phyloP scores from a whole-genome alignment of 148 eudicot genomes.

The Fagopyrum homotropicum region DNA sequence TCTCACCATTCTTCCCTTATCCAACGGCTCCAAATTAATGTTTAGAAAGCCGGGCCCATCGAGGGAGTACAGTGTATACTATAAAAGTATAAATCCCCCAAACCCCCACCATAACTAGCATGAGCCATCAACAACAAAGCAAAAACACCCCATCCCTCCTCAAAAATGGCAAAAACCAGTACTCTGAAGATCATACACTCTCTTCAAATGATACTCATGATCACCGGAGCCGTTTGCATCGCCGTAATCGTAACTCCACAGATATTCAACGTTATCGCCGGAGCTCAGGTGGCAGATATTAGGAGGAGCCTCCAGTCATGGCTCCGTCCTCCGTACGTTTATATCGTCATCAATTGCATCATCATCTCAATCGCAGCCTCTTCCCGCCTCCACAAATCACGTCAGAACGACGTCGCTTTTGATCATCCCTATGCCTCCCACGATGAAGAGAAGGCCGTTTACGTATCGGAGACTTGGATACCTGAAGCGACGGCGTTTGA shows the following conservation, averaged over 20 bases:
- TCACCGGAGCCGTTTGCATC: background rate
- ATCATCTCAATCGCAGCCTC: constrained; percentile 70
- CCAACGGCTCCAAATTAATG: background rate
- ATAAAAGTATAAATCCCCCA: background rate
- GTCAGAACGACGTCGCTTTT: background rate
- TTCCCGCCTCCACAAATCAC: constrained; percentile 34
- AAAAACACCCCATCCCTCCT: too few species aligned
- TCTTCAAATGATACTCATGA: constrained; percentile 6
- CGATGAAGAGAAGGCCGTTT: background rate
- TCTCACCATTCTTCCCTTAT: background rate
- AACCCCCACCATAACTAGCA: background rate
- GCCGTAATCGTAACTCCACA: background rate
- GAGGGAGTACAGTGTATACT: background rate
- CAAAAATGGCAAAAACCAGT: background rate
- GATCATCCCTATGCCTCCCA: background rate
- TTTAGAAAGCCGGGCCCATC: background rate
- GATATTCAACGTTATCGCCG: background rate
- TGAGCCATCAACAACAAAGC: background rate
- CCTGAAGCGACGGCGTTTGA: background rate
- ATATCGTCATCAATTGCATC: constrained; percentile 62
- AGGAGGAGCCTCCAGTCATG: constrained; percentile 16
- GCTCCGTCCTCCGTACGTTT: constrained; percentile 69
- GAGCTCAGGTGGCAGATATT: background rate
- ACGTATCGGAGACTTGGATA: background rate
- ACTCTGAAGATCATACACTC: background rate